Percentiles rank a stretch among this genome's conserved stretches.
Evolutionary conservation across 495 filamentous ascomycete genomes (phyloP).

Genomic region (Tuber aestivum): DNA sequence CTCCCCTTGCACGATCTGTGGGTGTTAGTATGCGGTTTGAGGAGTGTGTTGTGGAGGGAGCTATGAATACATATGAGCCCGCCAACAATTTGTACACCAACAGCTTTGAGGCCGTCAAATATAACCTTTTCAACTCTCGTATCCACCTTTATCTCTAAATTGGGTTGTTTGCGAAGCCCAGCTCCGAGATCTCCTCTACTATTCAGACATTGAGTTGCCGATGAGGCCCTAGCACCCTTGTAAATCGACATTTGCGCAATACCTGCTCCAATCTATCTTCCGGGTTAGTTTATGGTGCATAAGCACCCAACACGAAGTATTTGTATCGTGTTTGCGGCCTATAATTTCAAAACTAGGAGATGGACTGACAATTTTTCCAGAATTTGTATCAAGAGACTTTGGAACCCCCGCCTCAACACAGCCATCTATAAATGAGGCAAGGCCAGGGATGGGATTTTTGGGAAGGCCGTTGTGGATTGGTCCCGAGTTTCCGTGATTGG

Average conservation of each 20-base stretch:
- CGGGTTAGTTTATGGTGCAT: not conserved
- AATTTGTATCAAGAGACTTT: constrained; percentile 28
- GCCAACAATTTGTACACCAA: constrained; percentile 36
- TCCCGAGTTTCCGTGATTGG: constrained; percentile 26
- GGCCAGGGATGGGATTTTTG: constrained; percentile 22
- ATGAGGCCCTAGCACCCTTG: constrained; percentile 28
- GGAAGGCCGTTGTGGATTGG: constrained; percentile 29
- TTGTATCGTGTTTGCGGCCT: not conserved
- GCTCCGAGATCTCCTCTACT: constrained; percentile 22
- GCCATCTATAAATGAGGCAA: constrained; percentile 29
- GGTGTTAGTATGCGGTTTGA: not conserved
- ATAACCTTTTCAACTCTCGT: constrained; percentile 33
- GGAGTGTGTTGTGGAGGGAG: too few relatives aligned
- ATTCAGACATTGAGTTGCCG: constrained; percentile 27
- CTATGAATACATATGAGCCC: constrained; percentile 23
- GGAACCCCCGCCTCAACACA: constrained; percentile 27
- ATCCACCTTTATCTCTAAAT: constrained; percentile 31
- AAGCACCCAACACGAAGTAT: not conserved
- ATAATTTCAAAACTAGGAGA: not conserved
- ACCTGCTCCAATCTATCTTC: constrained; percentile 23
- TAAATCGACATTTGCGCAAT: constrained; percentile 34
- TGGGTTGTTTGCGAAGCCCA: constrained; percentile 24
- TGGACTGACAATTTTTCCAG: constrained; percentile 21
- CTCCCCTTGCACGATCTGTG: constrained; percentile 43
- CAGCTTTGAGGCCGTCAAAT: constrained; percentile 28